These are phyloP conservation scores for Discostella stelligeroides DNA, from an alignment of 108 stramenopile genomes.

Conservation along the genomic window DNA sequence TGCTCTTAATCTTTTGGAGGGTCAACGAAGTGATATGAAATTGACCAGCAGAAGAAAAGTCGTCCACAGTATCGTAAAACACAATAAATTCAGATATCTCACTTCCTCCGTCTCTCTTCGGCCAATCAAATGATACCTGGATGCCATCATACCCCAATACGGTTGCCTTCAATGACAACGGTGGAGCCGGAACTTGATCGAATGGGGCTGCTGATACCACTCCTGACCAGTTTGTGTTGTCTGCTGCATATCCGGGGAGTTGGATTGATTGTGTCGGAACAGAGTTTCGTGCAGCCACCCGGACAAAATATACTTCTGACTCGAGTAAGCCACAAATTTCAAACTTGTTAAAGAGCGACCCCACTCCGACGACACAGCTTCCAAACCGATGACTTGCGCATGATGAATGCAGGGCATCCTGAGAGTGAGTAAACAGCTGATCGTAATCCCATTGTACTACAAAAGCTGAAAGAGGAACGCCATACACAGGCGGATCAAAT, in stretches of 20 bases:
- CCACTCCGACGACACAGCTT: slow-evolving; percentile 49
- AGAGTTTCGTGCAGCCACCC: slow-evolving; percentile 66
- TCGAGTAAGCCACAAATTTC: slow-evolving; percentile 57
- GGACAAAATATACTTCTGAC: slow-evolving; percentile 59
- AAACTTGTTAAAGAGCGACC: slow-evolving; percentile 49
- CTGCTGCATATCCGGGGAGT: slow-evolving; percentile 50
- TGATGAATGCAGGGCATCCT: slow-evolving; percentile 31
- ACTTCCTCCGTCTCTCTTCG: slow-evolving; percentile 62
- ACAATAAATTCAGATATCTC: slow-evolving; percentile 60
- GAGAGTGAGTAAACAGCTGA: slow-evolving; percentile 46
- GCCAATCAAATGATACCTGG: slow-evolving; percentile 63
- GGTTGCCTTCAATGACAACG: slow-evolving; percentile 41
- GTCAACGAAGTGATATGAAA: slow-evolving; percentile 13
- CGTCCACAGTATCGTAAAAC: slow-evolving; percentile 50
- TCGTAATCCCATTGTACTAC: slow-evolving; percentile 75
- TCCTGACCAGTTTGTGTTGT: slow-evolving; percentile 64
- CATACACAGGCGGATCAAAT: slow-evolving; percentile 62
- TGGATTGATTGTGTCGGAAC: slow-evolving; percentile 59
- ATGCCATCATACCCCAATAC: slow-evolving; percentile 44
- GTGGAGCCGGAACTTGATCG: slow-evolving; percentile 67
- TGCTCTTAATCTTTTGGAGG: slow-evolving; percentile 22
- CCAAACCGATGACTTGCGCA: slow-evolving; percentile 58
- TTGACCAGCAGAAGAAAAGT: slow-evolving; percentile 33
- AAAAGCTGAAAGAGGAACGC: slow-evolving; percentile 58
- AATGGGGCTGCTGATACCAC: slow-evolving; percentile 36